Percentiles rank a stretch among this genome's conserved stretches.
Evolutionary conservation across 108 stramenopile species (phyloP).

Genomic region (Parmales sp.): DNA sequence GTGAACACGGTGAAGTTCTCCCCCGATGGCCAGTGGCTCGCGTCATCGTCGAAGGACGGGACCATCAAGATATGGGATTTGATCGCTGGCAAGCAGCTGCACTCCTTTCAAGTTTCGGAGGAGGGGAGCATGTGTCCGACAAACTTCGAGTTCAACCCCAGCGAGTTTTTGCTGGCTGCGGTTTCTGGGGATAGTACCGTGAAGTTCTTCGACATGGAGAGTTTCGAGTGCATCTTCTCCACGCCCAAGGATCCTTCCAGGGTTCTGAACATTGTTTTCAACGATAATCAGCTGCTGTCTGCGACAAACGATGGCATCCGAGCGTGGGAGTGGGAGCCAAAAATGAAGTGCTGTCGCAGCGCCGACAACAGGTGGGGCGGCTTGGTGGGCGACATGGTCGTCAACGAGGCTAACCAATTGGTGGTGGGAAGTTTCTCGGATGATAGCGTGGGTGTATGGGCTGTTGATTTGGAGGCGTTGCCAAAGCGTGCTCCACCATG

Average conservation of each 20-base stretch:
- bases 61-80: slow-evolving; percentile 17
- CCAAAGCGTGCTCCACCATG: no score
- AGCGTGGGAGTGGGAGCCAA: slow-evolving; percentile 1
- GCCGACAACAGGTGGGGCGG: slow-evolving; percentile 10
- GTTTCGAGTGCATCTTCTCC: background rate
- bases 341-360: background rate
- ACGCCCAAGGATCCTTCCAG: slow-evolving; percentile 15
- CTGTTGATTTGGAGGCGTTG: background rate
- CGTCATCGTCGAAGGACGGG: slow-evolving; percentile 16
- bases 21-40: slow-evolving; percentile 26
- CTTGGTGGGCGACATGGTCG: background rate
- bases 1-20: slow-evolving; percentile 15
- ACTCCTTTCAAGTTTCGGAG: background rate
- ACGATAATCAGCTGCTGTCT: background rate
- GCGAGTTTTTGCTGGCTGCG: slow-evolving; percentile 14
- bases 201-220: slow-evolving; percentile 18
- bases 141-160: slow-evolving; percentile 23
- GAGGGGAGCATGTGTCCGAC: background rate
- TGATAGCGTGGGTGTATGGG: background rate
- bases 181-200: background rate
- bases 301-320: background rate
- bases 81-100: slow-evolving; percentile 14
- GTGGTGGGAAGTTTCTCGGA: slow-evolving; percentile 5
- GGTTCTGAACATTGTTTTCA: background rate
- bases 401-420: background rate